phyloP scores from a whole-genome alignment of 306 rosid species.

The Lathyrus sativus region DNA sequence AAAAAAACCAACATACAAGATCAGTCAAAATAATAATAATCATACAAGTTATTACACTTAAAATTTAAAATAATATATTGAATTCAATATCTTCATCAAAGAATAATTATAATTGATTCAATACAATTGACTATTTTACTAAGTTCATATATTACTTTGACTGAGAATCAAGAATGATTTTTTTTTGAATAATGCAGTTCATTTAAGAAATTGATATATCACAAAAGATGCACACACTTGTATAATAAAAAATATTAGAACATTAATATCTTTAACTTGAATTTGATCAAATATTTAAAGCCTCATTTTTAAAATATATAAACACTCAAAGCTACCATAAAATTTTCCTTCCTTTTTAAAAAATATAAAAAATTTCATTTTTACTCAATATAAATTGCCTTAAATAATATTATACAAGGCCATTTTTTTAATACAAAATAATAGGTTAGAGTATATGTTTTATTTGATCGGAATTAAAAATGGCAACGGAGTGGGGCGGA shows the following conservation, averaged over 20 bases:
- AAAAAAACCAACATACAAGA: neutral
- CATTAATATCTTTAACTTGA: neutral
- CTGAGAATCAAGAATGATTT: neutral
- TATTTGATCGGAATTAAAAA: no score
- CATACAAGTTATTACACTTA: neutral
- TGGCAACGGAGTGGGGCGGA: no score
- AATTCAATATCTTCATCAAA: neutral
- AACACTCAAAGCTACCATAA: neutral
- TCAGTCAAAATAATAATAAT: neutral
- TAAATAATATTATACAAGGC: neutral
- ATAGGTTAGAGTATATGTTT: neutral
- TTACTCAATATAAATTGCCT: neutral
- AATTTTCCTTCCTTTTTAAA: neutral
- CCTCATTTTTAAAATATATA: neutral
- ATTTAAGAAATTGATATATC: neutral
- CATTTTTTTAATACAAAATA: neutral
- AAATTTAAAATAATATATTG: slow-evolving; percentile 9
- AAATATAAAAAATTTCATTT: no score
- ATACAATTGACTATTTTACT: neutral
- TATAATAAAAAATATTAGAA: neutral
- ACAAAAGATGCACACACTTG: neutral
- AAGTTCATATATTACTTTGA: neutral
- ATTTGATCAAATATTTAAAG: neutral
- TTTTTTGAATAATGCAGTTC: neutral
- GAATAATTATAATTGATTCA: neutral